Evolutionary conservation across 495 filamentous ascomycete genomes (phyloP).

Genomic region (Patellaria atrata): DNA sequence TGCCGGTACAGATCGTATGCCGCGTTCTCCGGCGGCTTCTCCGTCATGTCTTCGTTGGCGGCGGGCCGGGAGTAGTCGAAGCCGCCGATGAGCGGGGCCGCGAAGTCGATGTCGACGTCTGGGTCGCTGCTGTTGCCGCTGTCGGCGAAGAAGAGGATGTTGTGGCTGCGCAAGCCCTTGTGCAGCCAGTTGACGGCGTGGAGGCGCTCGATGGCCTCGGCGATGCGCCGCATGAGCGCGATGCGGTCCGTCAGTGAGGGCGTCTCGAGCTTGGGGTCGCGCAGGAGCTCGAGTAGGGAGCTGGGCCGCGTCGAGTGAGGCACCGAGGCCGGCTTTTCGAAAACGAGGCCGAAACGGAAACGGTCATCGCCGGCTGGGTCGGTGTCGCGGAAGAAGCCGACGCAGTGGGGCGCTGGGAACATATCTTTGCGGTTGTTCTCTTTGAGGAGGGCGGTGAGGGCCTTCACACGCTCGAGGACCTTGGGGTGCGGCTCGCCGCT

Average conservation of each 20-base stretch:
- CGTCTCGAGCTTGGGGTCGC: slow-evolving; percentile 7
- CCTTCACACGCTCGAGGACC: slow-evolving; percentile 15
- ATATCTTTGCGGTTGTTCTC: slow-evolving; percentile 17
- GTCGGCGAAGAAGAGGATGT: slow-evolving; percentile 37
- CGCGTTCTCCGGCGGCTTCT: slow-evolving; percentile 31
- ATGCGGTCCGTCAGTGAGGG: slow-evolving; percentile 18
- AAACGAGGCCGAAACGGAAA: slow-evolving; percentile 27
- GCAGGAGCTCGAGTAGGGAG: slow-evolving; percentile 17
- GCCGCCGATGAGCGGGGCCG: slow-evolving; percentile 33
- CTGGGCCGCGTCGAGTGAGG: slow-evolving; percentile 11
- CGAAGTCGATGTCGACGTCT: slow-evolving; percentile 21
- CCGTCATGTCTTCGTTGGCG: slow-evolving; percentile 36
- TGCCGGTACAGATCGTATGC: slow-evolving; percentile 37
- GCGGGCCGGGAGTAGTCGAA: slow-evolving; percentile 43
- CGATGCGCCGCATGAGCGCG: slow-evolving; percentile 12
- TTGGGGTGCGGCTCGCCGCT: slow-evolving; percentile 9
- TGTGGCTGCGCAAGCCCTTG: slow-evolving; percentile 39
- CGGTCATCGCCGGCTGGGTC: slow-evolving; percentile 18
- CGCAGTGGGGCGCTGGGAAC: slow-evolving; percentile 26
- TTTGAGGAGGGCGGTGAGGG: slow-evolving; percentile 20
- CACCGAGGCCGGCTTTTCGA: slow-evolving; percentile 19
- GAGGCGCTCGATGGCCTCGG: slow-evolving; percentile 24
- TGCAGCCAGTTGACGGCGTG: slow-evolving; percentile 45
- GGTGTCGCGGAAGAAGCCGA: slow-evolving; percentile 24
- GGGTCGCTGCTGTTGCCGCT: slow-evolving; percentile 13